A percentile compares a stretch with the other conserved stretches of the same genome.
Evolutionary conservation across 1,284 basidiomycete species (phyloP).

Genomic region (Ceratobasidium sp.): DNA sequence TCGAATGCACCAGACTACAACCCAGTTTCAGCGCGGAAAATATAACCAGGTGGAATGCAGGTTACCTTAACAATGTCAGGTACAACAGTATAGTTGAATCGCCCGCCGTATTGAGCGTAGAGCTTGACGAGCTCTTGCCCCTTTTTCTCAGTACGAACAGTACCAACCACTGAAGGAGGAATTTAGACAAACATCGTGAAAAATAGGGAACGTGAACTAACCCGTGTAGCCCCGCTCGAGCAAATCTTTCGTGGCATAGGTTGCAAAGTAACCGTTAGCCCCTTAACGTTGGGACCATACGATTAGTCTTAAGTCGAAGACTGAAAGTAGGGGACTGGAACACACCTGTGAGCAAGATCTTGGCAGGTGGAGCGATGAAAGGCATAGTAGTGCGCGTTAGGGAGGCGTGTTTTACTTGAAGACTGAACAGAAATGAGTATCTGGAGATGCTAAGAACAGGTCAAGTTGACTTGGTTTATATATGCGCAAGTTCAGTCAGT

Average conservation of each 20-base stretch:
- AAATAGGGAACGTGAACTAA: background rate
- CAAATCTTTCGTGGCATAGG: background rate
- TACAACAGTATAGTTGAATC: background rate
- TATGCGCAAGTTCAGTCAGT: too few species aligned
- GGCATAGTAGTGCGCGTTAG: background rate
- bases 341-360: conserved; percentile 14
- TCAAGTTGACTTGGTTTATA: too few species aligned
- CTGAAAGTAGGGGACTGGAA: too few species aligned
- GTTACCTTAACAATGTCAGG: conserved; percentile 9
- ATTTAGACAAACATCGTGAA: background rate
- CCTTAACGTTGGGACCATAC: background rate
- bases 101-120: background rate
- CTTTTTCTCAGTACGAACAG: background rate
- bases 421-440: too few species aligned
- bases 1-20: conserved; percentile 33
- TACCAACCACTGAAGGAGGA: background rate
- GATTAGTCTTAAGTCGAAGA: background rate
- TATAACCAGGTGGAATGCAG: background rate
- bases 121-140: conserved; percentile 5
- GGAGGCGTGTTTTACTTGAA: background rate
- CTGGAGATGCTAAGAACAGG: too few species aligned
- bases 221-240: conserved; percentile 6
- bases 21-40: background rate
- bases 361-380: background rate
- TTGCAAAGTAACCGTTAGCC: conserved; percentile 6